Evolutionary conservation across 257 asterid genomes (phyloP).

Genomic region (Capsicum chinense): DNA sequence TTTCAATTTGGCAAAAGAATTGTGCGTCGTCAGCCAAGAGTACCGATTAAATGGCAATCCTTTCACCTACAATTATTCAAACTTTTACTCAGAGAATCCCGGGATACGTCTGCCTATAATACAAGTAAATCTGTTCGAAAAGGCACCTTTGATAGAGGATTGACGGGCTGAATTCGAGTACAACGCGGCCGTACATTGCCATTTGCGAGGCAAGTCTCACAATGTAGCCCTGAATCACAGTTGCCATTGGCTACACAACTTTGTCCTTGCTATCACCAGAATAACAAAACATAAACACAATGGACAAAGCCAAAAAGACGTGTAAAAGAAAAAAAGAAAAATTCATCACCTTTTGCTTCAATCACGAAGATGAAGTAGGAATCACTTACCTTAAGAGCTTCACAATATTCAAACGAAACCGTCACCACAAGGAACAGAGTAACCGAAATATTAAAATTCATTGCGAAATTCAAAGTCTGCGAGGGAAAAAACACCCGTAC

Average conservation of each 20-base stretch:
- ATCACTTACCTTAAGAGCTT: slow-evolving; percentile 63
- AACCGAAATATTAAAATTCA: slow-evolving; percentile 36
- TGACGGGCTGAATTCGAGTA: slow-evolving; percentile 70
- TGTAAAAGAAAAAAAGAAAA: neutral
- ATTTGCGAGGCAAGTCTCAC: slow-evolving; percentile 80
- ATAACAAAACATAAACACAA: neutral
- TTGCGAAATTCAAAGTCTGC: slow-evolving; percentile 38
- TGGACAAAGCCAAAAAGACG: neutral
- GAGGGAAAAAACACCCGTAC: neutral
- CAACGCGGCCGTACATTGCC: slow-evolving; percentile 79
- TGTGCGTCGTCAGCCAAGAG: slow-evolving; percentile 90
- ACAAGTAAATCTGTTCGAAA: neutral
- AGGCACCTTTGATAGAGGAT: slow-evolving; percentile 75
- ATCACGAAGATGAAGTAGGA: neutral
- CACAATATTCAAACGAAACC: slow-evolving; percentile 41
- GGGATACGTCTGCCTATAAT: neutral
- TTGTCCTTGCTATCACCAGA: slow-evolving; percentile 59
- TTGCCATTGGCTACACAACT: slow-evolving; percentile 54
- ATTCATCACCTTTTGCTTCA: neutral
- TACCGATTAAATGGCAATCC: slow-evolving; percentile 88
- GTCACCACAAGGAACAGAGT: slow-evolving; percentile 48
- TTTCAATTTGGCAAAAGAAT: slow-evolving; percentile 75
- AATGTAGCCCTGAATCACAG: slow-evolving; percentile 78
- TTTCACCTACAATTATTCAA: slow-evolving; percentile 53
- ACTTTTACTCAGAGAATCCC: neutral